phyloP scores from a whole-genome alignment of 768 basidiomycete species.

The Lactarius evosmus region DNA sequence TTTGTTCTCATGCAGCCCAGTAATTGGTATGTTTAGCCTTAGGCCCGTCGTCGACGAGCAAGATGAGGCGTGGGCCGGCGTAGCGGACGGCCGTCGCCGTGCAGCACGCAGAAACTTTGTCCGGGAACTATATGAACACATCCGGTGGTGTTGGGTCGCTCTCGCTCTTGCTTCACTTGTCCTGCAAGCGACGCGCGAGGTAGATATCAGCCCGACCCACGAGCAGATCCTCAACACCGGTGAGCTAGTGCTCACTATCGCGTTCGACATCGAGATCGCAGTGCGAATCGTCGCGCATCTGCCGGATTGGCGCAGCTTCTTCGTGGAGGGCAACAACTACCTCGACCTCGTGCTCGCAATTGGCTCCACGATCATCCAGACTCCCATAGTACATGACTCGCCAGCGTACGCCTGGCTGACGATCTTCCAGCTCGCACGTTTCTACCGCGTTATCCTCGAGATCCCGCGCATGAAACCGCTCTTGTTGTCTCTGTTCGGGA shows the following conservation, averaged over 20 bases:
- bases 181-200: slow-evolving; percentile 66
- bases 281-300: slow-evolving; percentile 66
- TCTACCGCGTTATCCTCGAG: slow-evolving; percentile 88
- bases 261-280: slow-evolving; percentile 86
- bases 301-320: slow-evolving; percentile 83
- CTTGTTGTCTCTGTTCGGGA: slow-evolving; percentile 84
- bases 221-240: slow-evolving; percentile 52
- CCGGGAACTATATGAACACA: slow-evolving; percentile 55
- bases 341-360: slow-evolving; percentile 76
- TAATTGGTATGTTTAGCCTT: slow-evolving; percentile 33
- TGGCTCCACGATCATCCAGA: slow-evolving; percentile 74
- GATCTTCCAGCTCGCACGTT: slow-evolving; percentile 78
- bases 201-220: slow-evolving; percentile 47
- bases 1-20: neutral
- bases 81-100: slow-evolving; percentile 43
- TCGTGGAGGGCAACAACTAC: slow-evolving; percentile 57
- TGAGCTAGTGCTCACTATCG: slow-evolving; percentile 74
- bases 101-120: slow-evolving; percentile 44
- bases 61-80: slow-evolving; percentile 58
- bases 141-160: slow-evolving; percentile 70
- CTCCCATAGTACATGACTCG: slow-evolving; percentile 68
- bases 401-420: slow-evolving; percentile 84
- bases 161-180: slow-evolving; percentile 68
- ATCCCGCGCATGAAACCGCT: slow-evolving; percentile 89
- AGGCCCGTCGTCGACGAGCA: slow-evolving; percentile 48